Conservation (phyloP, 805 yeast species). For the Saccharomycopsis amapae region DNA sequence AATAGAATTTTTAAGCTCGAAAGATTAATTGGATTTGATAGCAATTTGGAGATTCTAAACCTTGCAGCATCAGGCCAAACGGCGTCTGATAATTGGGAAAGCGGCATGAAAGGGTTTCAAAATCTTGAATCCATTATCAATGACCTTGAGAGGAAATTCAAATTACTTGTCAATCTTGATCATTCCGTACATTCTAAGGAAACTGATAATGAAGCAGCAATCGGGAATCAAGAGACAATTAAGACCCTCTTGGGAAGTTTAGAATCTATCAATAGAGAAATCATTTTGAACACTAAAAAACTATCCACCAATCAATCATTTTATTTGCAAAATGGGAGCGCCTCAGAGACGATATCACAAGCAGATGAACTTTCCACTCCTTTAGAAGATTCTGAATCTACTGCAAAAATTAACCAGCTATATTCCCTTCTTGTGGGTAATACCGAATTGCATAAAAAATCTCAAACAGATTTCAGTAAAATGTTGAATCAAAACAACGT, state of each 20-base stretch:
- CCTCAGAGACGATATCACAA: neutral
- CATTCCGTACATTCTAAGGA: neutral
- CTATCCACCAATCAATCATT: slow-evolving; percentile 14
- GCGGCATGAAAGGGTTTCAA: slow-evolving; percentile 2
- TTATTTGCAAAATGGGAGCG: slow-evolving; percentile 1
- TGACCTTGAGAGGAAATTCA: slow-evolving; percentile 16
- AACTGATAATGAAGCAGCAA: neutral
- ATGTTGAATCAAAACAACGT: neutral
- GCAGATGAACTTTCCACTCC: neutral
- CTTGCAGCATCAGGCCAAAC: neutral
- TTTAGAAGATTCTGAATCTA: neutral
- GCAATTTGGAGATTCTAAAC: slow-evolving; percentile 3
- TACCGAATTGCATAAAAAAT: too few species aligned
- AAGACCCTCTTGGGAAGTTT: slow-evolving; percentile 10
- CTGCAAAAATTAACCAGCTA: slow-evolving; percentile 9
- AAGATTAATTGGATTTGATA: slow-evolving; percentile 17
- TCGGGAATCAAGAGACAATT: slow-evolving; percentile 14
- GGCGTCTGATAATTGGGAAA: neutral
- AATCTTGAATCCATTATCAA: slow-evolving; percentile 18
- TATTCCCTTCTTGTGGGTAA: slow-evolving; percentile 1
- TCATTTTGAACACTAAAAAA: slow-evolving; percentile 17
- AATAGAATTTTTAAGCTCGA: slow-evolving; percentile 15
- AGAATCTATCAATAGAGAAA: slow-evolving; percentile 20
- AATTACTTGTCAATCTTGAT: slow-evolving; percentile 12
- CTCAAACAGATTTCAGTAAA: neutral